These are phyloP conservation scores for Oxyria digyna DNA, from an alignment of 148 eudicot species.

Conservation along the genomic window DNA sequence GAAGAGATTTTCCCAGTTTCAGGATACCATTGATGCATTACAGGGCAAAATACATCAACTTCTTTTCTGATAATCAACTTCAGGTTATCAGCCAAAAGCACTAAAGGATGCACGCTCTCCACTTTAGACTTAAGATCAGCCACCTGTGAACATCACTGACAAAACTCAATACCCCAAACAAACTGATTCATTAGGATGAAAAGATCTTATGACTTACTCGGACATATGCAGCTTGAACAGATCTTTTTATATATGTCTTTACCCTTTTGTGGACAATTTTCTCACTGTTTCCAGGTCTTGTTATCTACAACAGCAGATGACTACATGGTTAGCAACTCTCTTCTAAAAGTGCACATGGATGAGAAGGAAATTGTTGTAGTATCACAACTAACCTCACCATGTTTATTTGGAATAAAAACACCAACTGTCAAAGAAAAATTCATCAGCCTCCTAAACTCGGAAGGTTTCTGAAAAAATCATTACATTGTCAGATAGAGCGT, in stretches of 20 bases:
- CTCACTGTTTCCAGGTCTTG: conserved; percentile 7
- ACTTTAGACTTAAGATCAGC: conserved; percentile 28
- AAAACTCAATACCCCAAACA: background rate
- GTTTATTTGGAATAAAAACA: conserved; percentile 29
- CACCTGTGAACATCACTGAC: conserved; percentile 21
- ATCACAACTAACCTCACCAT: conserved; percentile 44
- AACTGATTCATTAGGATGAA: background rate
- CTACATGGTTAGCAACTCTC: background rate
- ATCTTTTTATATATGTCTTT: conserved; percentile 38
- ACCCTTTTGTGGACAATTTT: conserved; percentile 29
- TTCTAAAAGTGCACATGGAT: background rate
- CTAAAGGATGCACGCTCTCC: conserved; percentile 45
- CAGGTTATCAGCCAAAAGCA: conserved; percentile 51
- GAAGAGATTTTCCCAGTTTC: conserved; percentile 67
- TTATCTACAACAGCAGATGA: background rate
- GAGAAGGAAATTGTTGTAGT: background rate
- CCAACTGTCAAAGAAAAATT: conserved; percentile 43
- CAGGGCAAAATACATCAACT: conserved; percentile 38
- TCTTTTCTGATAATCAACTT: conserved; percentile 54
- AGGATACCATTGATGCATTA: conserved; percentile 51
- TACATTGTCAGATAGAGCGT: conserved; percentile 7
- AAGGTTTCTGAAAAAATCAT: conserved; percentile 41
- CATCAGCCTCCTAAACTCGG: conserved; percentile 45
- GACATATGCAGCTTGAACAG: conserved; percentile 55
- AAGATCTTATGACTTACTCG: conserved; percentile 37